These are phyloP conservation scores for Grigorovia jiainica DNA, from an alignment of 805 yeast species.

Conservation along the genomic window DNA sequence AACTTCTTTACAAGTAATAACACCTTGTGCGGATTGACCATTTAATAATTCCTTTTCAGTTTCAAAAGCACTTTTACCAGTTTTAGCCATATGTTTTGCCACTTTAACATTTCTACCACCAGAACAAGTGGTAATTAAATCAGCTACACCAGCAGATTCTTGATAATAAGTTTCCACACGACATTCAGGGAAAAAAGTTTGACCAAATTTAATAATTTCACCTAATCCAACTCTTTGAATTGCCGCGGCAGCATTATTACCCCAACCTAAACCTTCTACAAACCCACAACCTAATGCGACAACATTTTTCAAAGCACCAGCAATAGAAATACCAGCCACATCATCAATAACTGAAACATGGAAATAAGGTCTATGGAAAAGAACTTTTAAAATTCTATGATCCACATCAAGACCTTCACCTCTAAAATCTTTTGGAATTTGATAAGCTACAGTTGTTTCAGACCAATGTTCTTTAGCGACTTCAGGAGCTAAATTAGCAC, in stretches of 20 bases:
- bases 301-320: conserved; percentile 94
- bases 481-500: conserved; percentile 95
- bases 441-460: conserved; percentile 92
- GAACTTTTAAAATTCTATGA: conserved; percentile 54
- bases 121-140: conserved; percentile 89
- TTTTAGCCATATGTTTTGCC: conserved; percentile 73
- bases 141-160: conserved; percentile 97
- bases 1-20: conserved; percentile 82
- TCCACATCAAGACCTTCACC: conserved; percentile 47
- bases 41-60: conserved; percentile 79
- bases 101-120: conserved; percentile 95
- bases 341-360: conserved; percentile 88
- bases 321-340: conserved; percentile 90
- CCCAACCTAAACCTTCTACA: conserved; percentile 97
- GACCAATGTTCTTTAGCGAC: conserved; percentile 94
- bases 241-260: conserved; percentile 96
- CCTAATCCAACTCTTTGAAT: conserved; percentile 89
- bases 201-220: conserved; percentile 81
- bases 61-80: conserved; percentile 65
- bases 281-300: conserved; percentile 95
- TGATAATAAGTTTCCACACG: conserved; percentile 73
- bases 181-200: conserved; percentile 65
- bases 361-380: conserved; percentile 96
- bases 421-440: conserved; percentile 48
- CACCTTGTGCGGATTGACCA: conserved; percentile 96